Conservation (phyloP, 1,284 basidiomycete species). For the Lentinula novae-zelandiae region DNA sequence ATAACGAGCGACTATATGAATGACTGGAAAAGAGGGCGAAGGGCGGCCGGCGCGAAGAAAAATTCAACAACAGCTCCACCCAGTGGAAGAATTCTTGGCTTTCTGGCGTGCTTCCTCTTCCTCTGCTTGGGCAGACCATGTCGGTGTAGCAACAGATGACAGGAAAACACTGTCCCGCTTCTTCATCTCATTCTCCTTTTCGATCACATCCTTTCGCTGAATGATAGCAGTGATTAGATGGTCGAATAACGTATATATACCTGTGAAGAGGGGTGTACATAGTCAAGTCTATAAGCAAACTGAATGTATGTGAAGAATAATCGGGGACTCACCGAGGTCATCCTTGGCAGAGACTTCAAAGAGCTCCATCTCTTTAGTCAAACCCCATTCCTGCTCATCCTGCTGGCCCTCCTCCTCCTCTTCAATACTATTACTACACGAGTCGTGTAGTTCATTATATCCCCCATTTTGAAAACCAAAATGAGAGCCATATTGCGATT, state of each 20-base stretch:
- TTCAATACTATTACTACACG: constrained; percentile 62
- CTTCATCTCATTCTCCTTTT: constrained; percentile 72
- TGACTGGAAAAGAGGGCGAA: constrained; percentile 23
- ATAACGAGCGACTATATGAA: constrained; percentile 13
- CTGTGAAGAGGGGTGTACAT: constrained; percentile 32
- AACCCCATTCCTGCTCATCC: constrained; percentile 70
- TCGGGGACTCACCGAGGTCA: constrained; percentile 55
- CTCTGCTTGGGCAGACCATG: constrained; percentile 76
- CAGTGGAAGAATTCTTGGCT: constrained; percentile 44
- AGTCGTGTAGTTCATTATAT: constrained; percentile 54
- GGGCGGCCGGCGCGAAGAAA: constrained; percentile 22
- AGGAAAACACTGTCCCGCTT: constrained; percentile 79
- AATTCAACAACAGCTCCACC: constrained; percentile 66
- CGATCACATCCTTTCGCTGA: constrained; percentile 69
- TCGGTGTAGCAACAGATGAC: constrained; percentile 53
- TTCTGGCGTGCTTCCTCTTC: constrained; percentile 75
- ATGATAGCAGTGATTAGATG: constrained; percentile 77
- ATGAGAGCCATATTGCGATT: constrained; percentile 52
- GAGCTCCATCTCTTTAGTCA: constrained; percentile 76
- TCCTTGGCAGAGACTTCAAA: constrained; percentile 87
- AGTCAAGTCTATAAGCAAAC: constrained; percentile 10
- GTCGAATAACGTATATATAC: constrained; percentile 73
- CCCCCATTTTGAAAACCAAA: constrained; percentile 44
- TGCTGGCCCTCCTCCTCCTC: constrained; percentile 51
- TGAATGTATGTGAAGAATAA: constrained; percentile 7